Evolutionary conservation across 108 stramenopile species (phyloP).

Genomic region (Fragilariopsis cylindrus): DNA sequence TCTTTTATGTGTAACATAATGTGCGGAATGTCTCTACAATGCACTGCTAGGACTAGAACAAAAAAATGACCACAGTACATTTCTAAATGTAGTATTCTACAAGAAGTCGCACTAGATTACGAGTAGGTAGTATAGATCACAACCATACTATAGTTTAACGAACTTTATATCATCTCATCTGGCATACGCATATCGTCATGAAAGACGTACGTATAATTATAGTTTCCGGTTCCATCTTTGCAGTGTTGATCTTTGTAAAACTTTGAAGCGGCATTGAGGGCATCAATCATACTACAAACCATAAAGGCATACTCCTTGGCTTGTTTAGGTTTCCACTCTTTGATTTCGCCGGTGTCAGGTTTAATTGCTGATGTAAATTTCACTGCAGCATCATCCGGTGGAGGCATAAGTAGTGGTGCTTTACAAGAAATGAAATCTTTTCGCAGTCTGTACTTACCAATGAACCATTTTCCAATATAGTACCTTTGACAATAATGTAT

Average conservation of each 20-base stretch:
- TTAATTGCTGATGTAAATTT: constrained; percentile 52
- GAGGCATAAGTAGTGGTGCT: constrained; percentile 58
- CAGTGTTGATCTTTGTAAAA: constrained; percentile 84
- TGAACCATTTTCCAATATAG: constrained; percentile 62
- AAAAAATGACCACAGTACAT: too few relatives aligned
- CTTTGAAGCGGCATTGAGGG: constrained; percentile 73
- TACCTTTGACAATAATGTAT: constrained; percentile 86
- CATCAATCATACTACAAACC: constrained; percentile 67
- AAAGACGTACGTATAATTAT: constrained; percentile 58
- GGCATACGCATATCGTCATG: constrained; percentile 41
- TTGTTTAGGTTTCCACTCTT: constrained; percentile 26
- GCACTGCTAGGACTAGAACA: too few relatives aligned
- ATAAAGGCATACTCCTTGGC: constrained; percentile 65
- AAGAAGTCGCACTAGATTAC: too few relatives aligned
- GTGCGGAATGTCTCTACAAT: too few relatives aligned
- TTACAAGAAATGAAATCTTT: constrained; percentile 77
- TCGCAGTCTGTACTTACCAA: constrained; percentile 75
- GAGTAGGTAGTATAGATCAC: too few relatives aligned
- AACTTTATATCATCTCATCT: background rate
- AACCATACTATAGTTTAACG: too few relatives aligned
- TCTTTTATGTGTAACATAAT: too few relatives aligned
- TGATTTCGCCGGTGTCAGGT: constrained; percentile 40
- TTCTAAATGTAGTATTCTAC: too few relatives aligned
- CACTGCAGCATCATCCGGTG: constrained; percentile 54
- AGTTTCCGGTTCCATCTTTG: constrained; percentile 56